A percentile compares a stretch with the other conserved stretches of the same genome.
Evolutionary conservation across 2,329 filamentous ascomycete species (phyloP).

Genomic region (Grosmannia serpens): DNA sequence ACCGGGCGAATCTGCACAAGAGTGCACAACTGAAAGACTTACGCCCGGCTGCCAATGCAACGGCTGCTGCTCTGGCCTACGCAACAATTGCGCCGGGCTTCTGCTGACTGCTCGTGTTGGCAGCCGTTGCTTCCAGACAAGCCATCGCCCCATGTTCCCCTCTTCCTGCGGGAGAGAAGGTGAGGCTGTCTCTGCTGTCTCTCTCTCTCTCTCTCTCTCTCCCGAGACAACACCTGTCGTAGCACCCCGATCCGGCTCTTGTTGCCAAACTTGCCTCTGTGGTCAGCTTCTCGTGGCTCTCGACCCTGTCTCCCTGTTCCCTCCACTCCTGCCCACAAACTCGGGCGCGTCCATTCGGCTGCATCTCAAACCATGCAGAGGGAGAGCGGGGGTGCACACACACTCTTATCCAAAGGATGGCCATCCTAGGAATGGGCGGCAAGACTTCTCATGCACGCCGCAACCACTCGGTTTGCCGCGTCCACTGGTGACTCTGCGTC

Average conservation of each 20-base stretch:
- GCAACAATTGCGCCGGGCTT: no score
- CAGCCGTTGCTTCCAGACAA: no score
- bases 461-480: neutral
- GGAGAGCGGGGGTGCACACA: neutral
- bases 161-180: no score
- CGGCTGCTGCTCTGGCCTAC: neutral
- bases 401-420: neutral
- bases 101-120: no score
- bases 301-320: neutral
- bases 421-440: neutral
- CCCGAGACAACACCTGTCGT: neutral
- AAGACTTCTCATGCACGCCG: neutral
- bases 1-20: no score
- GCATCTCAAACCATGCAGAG: neutral
- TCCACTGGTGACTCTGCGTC: neutral
- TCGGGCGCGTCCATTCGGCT: neutral
- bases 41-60: neutral
- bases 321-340: neutral
- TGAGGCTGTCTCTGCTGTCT: neutral
- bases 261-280: neutral
- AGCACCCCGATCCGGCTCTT: neutral
- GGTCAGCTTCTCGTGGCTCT: neutral
- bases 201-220: neutral
- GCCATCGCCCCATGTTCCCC: neutral
- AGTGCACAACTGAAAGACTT: neutral